Evolutionary conservation across 331 rosid genomes (phyloP).

Genomic region (Stylosanthes scabra): DNA sequence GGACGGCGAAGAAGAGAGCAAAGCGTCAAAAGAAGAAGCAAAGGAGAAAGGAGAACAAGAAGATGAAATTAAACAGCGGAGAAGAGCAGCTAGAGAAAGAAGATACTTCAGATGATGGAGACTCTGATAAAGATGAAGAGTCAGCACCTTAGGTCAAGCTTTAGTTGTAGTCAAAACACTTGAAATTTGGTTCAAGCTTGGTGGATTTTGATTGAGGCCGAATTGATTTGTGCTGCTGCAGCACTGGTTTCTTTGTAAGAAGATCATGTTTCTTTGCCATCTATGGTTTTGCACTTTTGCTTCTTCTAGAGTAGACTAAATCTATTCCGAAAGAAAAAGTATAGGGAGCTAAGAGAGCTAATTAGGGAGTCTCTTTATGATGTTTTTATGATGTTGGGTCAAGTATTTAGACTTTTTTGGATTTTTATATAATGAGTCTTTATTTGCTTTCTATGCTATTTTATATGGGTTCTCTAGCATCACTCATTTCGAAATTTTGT

Average conservation of each 20-base stretch:
- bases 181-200: constrained; percentile 28
- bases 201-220: constrained; percentile 1
- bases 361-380: no score
- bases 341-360: no score
- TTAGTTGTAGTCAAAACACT: constrained; percentile 17
- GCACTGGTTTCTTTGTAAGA: constrained; percentile 4
- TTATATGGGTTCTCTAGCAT: no score
- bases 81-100: constrained; percentile 58
- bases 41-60: constrained; percentile 70
- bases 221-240: constrained; percentile 9
- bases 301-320: no score
- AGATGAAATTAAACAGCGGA: constrained; percentile 52
- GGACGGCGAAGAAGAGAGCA: constrained; percentile 79
- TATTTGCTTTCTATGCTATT: no score
- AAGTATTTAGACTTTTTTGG: no score
- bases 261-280: neutral
- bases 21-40: constrained; percentile 92
- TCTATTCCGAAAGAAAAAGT: no score
- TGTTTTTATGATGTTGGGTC: no score
- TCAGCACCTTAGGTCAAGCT: constrained; percentile 46
- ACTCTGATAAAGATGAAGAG: constrained; percentile 60
- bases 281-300: no score
- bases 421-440: no score
- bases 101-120: constrained; percentile 66
- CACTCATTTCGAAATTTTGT: no score